These are phyloP conservation scores for Brettanomyces bruxellensis DNA, from an alignment of 805 yeast genomes.

Conservation along the genomic window DNA sequence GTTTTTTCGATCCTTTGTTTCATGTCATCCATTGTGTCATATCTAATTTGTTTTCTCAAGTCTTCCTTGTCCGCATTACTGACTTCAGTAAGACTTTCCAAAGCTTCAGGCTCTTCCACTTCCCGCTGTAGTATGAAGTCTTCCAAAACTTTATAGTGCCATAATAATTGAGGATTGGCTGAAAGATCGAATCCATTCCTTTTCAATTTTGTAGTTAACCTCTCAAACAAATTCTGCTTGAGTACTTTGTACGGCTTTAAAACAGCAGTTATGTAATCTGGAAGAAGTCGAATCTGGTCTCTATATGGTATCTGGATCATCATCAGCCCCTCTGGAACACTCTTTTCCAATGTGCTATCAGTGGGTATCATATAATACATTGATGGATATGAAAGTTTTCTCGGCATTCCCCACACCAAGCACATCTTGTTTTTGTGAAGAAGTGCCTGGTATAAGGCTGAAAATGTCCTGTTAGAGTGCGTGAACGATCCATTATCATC, in stretches of 20 bases:
- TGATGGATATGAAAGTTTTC: slow-evolving; percentile 44
- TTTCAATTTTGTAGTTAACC: slow-evolving; percentile 16
- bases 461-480: slow-evolving; percentile 60
- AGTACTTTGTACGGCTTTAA: slow-evolving; percentile 2
- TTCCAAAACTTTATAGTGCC: slow-evolving; percentile 56
- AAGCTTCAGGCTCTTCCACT: slow-evolving; percentile 6
- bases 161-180: slow-evolving; percentile 57
- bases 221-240: slow-evolving; percentile 13
- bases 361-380: slow-evolving; percentile 57
- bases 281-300: slow-evolving; percentile 66
- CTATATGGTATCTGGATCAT: slow-evolving; percentile 61
- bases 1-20: slow-evolving; percentile 8
- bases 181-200: slow-evolving; percentile 22
- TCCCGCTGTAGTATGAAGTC: slow-evolving; percentile 57
- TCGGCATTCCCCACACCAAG: slow-evolving; percentile 62
- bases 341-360: slow-evolving; percentile 8
- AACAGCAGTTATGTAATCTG: slow-evolving; percentile 25
- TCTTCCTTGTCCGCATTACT: slow-evolving; percentile 4
- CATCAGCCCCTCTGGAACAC: slow-evolving; percentile 61
- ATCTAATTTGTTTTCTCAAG: slow-evolving; percentile 9
- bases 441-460: slow-evolving; percentile 58
- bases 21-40: slow-evolving; percentile 16
- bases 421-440: slow-evolving; percentile 45
- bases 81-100: neutral
- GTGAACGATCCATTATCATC: slow-evolving; percentile 43